Conservation (phyloP, 345 rosid genomes). For the Populus euphratica region DNA sequence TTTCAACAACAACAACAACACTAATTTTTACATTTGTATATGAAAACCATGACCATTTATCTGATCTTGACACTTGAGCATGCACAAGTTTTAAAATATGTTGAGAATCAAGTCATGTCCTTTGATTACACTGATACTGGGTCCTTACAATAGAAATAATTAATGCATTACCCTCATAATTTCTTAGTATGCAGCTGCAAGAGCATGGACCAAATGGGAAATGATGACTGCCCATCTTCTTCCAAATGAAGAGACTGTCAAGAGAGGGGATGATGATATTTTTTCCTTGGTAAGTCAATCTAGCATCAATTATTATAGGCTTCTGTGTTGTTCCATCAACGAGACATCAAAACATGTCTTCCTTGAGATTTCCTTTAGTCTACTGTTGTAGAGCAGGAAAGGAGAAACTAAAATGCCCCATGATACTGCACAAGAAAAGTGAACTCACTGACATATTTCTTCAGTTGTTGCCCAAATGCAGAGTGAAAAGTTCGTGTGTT, state of each 20-base stretch:
- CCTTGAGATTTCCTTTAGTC: no score
- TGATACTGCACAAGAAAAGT: background rate
- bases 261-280: constrained; percentile 79
- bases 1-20: no score
- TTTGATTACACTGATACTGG: background rate
- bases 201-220: constrained; percentile 98
- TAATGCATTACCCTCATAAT: constrained; percentile 10
- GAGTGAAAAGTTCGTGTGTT: no score
- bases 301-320: background rate
- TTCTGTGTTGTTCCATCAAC: no score
- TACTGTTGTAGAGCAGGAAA: no score
- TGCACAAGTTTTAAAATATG: background rate
- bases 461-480: background rate
- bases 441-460: background rate
- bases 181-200: constrained; percentile 81
- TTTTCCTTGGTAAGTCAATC: constrained; percentile 69
- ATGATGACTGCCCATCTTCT: constrained; percentile 91
- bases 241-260: constrained; percentile 71
- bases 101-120: background rate
- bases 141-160: background rate
- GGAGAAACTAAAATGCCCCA: background rate
- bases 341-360: no score
- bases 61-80: background rate
- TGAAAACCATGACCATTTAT: background rate
- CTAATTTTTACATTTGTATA: no score